phyloP scores from a whole-genome alignment of 2,329 filamentous ascomycete species.

The Sclerotiophoma versabilis region DNA sequence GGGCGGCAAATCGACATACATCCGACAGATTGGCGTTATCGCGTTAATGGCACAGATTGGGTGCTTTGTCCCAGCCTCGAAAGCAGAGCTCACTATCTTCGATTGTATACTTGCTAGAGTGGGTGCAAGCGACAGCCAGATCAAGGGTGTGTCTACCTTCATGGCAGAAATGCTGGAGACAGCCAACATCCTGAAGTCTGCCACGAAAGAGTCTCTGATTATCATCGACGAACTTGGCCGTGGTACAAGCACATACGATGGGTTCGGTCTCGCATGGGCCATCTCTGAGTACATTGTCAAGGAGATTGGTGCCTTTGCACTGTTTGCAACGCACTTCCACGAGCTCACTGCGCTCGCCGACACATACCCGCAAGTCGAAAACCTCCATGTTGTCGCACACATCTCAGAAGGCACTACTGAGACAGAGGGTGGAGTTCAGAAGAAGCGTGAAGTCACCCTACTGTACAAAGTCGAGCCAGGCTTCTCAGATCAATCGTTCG shows the following conservation, averaged over 20 bases:
- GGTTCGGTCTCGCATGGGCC: conserved; percentile 98
- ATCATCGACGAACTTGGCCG: conserved; percentile 98
- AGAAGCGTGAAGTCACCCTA: conserved; percentile 80
- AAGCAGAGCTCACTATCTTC: conserved; percentile 93
- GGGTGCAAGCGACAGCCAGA: conserved; percentile 92
- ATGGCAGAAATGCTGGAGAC: conserved; percentile 99
- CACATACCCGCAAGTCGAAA: conserved; percentile 84
- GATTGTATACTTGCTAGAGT: conserved; percentile 96
- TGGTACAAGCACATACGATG: conserved; percentile 97
- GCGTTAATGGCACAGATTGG: conserved; percentile 97
- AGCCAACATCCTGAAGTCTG: conserved; percentile 96
- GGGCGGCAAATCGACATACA: conserved; percentile 98
- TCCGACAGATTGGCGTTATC: conserved; percentile 95
- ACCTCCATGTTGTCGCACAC: conserved; percentile 95
- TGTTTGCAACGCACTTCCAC: conserved; percentile 99
- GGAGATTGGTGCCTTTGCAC: conserved; percentile 90
- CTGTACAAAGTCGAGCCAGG: conserved; percentile 97
- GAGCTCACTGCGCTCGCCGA: conserved; percentile 92
- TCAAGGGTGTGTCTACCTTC: conserved; percentile 97
- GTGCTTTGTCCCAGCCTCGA: conserved; percentile 90
- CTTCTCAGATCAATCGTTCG: conserved; percentile 96
- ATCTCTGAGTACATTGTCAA: conserved; percentile 97
- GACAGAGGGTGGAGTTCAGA: conserved; percentile 47
- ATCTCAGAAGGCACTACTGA: conserved; percentile 67
- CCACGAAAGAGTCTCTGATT: conserved; percentile 92